Evolutionary conservation across 129 eudicot genomes (phyloP), one percentile per base, ranked within the genome.

Genomic region (Saussurea involucrata): DNA sequence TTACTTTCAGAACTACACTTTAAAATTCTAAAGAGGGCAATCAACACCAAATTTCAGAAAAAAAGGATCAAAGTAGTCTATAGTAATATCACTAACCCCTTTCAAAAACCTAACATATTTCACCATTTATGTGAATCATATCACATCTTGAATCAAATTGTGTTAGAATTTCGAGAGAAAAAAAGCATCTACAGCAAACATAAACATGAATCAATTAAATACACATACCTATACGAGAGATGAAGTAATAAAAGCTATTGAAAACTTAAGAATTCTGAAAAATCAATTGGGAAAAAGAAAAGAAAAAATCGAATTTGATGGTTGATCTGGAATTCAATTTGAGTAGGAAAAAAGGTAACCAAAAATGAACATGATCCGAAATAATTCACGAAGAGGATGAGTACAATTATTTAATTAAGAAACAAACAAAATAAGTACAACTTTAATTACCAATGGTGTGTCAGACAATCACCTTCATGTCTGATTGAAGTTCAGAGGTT

Each of bases 241-340:
- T 27, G 80, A 68, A 13, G 49, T 37, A 60, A 25, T 67, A 75
- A 61, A 75, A 37, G 71, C 20, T 11, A 76, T 71, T 1, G 7
- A 70, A 24, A 72, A 64, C 86, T 77, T 76, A 71, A 83, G 79
- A 13, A 77, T 66, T 40, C 66, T 21, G 34, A 69, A 49, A 63
- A 74, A 31, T 12, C 15, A 46, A 70, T 76, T 44, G 29, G 24
- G 2, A 27, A 31, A 40, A 12, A 12, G 17, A 13, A 4, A 7
- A 46, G 64, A 66, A 3, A 66, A 29, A 25, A 25, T 27, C 24
- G 13, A 49, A 64, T 58, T 34, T 44, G 18, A 44, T 4, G 8
- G 68, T 18, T 72, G 68, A 65, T 79, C 57, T 29, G 7, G 6
- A 72, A 18, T 65, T 46, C 18, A 72, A 73, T 46, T 64, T 27